Evolutionary conservation across 768 basidiomycete genomes (phyloP).

Genomic region (Lactarius pseudohatsudake): DNA sequence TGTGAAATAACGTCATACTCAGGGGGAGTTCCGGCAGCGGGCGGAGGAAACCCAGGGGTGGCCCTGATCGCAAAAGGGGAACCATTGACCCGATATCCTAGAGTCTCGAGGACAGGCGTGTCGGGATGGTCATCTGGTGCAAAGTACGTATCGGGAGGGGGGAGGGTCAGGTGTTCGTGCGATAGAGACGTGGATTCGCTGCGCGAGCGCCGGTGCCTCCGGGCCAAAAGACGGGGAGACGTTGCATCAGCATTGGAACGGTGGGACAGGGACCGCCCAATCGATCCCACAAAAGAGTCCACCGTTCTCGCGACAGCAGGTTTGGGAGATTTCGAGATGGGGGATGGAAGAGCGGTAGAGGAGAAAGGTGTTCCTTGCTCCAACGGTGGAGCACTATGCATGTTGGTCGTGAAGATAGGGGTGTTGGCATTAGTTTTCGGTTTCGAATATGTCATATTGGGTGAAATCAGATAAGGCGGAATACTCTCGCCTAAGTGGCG

Average conservation of each 20-base stretch:
- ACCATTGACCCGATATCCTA: not conserved
- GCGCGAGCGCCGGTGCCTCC: not conserved
- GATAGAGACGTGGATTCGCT: not conserved
- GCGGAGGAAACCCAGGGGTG: conserved; percentile 3
- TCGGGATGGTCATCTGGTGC: not conserved
- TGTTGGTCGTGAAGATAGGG: not conserved
- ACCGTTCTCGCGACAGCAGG: not conserved
- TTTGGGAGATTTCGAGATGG: not conserved
- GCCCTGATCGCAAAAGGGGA: not conserved
- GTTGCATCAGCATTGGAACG: not conserved
- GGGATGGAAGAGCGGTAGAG: not conserved
- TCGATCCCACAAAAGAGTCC: conserved; percentile 9
- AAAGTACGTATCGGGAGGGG: not conserved
- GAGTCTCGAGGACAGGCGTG: not conserved
- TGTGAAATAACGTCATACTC: not conserved
- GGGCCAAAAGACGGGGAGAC: not conserved
- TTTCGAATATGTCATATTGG: not conserved
- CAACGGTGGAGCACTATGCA: not conserved
- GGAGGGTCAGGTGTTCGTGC: not conserved
- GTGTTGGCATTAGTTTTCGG: not conserved
- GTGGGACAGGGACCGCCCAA: not conserved
- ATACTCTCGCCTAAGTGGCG: conserved; percentile 24
- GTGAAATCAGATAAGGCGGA: conserved; percentile 17
- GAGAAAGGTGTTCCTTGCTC: not conserved
- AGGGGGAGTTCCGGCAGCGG: not conserved